Percentiles rank a stretch among this genome's conserved stretches.
Evolutionary conservation across 345 rosid genomes (phyloP).

Genomic region (Citrus mangshanensis): DNA sequence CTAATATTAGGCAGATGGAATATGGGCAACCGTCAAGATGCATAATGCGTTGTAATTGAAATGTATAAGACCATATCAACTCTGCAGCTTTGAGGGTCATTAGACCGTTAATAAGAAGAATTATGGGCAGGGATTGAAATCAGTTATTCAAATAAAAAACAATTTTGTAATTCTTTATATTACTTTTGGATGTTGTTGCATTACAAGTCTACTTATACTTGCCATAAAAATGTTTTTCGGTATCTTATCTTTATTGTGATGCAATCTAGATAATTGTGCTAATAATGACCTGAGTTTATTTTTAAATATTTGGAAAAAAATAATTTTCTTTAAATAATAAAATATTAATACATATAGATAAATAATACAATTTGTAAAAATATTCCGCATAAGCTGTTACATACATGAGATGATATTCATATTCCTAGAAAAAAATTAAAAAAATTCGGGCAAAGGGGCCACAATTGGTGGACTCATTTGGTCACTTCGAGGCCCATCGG

Average conservation of each 20-base stretch:
- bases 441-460: not conserved
- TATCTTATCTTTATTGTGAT: too few relatives aligned
- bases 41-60: not conserved
- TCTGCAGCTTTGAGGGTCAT: not conserved
- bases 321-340: too few relatives aligned
- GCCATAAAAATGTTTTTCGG: too few relatives aligned
- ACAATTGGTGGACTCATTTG: not conserved
- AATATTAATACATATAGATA: too few relatives aligned
- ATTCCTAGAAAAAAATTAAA: not conserved
- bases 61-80: not conserved
- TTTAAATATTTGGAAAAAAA: too few relatives aligned
- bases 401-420: too few relatives aligned
- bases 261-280: too few relatives aligned
- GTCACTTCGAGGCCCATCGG: not conserved
- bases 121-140: not conserved
- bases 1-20: not conserved
- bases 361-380: too few relatives aligned
- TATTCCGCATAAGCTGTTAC: too few relatives aligned
- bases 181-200: too few relatives aligned
- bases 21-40: not conserved
- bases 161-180: not conserved
- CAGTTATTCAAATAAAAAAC: not conserved
- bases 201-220: too few relatives aligned
- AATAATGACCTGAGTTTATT: not conserved
- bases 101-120: not conserved